Percentiles rank a stretch among this genome's conserved stretches.
Evolutionary conservation across 305 asterid genomes (phyloP).

Genomic region (Fraxinus dipetala): DNA sequence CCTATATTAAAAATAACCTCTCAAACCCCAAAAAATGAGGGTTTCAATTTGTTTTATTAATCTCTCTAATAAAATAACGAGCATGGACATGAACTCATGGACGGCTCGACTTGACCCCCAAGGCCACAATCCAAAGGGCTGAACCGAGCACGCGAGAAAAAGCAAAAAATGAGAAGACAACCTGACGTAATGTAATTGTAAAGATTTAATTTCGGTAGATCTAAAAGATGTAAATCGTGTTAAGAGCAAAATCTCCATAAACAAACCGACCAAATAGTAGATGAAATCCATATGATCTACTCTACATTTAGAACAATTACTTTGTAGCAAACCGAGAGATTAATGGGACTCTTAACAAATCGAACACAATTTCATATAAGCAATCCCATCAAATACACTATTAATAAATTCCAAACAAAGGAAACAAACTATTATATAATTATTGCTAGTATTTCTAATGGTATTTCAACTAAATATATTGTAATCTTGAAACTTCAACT

Average conservation of each 20-base stretch:
- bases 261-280: neutral
- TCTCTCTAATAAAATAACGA: neutral
- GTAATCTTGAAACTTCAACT: neutral
- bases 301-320: neutral
- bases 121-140: neutral
- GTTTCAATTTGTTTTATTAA: too few species aligned
- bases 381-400: neutral
- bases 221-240: neutral
- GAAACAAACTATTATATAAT: neutral
- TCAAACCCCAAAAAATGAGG: neutral
- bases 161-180: neutral
- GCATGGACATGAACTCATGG: neutral
- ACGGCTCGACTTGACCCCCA: neutral
- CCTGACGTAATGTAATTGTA: neutral
- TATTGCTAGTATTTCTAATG: neutral
- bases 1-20: neutral
- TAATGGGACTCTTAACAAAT: neutral
- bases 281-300: neutral
- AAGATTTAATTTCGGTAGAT: neutral
- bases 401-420: neutral
- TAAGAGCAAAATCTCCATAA: neutral
- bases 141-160: neutral
- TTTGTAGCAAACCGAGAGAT: neutral
- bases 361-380: neutral
- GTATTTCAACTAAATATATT: neutral